phyloP scores from a whole-genome alignment of 768 basidiomycete species.

The Hebeloma cylindrosporum region DNA sequence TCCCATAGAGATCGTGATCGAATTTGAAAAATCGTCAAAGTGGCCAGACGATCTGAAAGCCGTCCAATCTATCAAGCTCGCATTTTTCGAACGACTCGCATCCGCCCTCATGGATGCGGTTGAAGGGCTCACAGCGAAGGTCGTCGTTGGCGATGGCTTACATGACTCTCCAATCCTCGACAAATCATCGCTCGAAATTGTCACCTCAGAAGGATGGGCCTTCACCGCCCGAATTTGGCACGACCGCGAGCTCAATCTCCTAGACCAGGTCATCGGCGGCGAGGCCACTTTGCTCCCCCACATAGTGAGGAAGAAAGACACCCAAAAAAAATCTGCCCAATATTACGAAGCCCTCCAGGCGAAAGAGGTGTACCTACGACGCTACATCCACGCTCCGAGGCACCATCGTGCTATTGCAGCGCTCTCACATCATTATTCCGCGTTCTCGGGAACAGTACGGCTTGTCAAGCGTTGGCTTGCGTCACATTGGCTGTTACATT shows the following conservation, averaged over 20 bases:
- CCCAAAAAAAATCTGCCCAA: constrained; percentile 45
- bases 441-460: constrained; percentile 83
- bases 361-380: constrained; percentile 58
- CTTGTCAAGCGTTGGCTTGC: constrained; percentile 93
- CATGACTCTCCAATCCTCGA: constrained; percentile 61
- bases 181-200: constrained; percentile 68
- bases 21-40: constrained; percentile 88
- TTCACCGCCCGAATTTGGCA: constrained; percentile 85
- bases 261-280: constrained; percentile 65
- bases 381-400: constrained; percentile 76
- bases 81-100: constrained; percentile 84
- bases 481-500: constrained; percentile 80
- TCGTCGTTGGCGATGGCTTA: constrained; percentile 56
- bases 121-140: constrained; percentile 51
- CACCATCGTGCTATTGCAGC: constrained; percentile 85
- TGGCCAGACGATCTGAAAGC: constrained; percentile 96
- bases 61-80: constrained; percentile 92
- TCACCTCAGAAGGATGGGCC: constrained; percentile 83
- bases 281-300: constrained; percentile 40
- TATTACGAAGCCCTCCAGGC: constrained; percentile 57
- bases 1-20: constrained; percentile 72
- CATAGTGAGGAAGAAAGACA: constrained; percentile 32
- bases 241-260: constrained; percentile 77
- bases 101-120: constrained; percentile 55
- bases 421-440: constrained; percentile 74